Evolutionary conservation across 108 stramenopile species (phyloP).

Genomic region (Cyclostephanos invisitatus): DNA sequence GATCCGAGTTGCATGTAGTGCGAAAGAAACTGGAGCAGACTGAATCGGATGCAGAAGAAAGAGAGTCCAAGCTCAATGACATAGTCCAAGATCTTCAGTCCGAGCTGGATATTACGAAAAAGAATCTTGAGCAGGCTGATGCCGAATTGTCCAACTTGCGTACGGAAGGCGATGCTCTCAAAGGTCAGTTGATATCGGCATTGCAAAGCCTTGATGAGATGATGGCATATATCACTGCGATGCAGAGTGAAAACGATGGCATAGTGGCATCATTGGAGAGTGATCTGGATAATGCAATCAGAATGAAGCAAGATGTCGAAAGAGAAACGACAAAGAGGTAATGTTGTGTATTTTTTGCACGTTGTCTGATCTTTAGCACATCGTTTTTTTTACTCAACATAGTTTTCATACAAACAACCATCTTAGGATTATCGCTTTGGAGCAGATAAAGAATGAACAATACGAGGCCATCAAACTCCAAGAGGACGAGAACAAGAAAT

Average conservation of each 20-base stretch:
- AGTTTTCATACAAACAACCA: neutral
- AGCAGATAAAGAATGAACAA: constrained; percentile 11
- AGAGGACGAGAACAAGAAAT: constrained; percentile 15
- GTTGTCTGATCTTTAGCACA: too few species aligned
- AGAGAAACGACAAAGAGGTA: constrained; percentile 11
- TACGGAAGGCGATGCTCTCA: constrained; percentile 12
- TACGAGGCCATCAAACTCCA: constrained; percentile 12
- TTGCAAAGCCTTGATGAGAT: constrained; percentile 42
- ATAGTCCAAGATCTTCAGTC: constrained; percentile 3
- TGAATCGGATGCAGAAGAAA: neutral
- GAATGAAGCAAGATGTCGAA: constrained; percentile 8
- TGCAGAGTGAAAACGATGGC: constrained; percentile 38
- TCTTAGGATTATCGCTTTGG: constrained; percentile 15
- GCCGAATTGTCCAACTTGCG: constrained; percentile 6
- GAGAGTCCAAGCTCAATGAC: constrained; percentile 1
- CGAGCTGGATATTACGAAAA: constrained; percentile 8
- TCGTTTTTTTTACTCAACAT: neutral
- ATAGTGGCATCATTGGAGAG: constrained; percentile 33
- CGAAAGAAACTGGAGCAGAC: constrained; percentile 2
- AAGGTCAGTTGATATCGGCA: constrained; percentile 34
- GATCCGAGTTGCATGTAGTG: constrained; percentile 13
- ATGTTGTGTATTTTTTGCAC: neutral
- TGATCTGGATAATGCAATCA: constrained; percentile 19
- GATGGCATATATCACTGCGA: constrained; percentile 43
- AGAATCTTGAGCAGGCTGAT: neutral